These are phyloP conservation scores for Penicillium decumbens DNA, from an alignment of 2,329 filamentous ascomycete species.

Conservation along the genomic window DNA sequence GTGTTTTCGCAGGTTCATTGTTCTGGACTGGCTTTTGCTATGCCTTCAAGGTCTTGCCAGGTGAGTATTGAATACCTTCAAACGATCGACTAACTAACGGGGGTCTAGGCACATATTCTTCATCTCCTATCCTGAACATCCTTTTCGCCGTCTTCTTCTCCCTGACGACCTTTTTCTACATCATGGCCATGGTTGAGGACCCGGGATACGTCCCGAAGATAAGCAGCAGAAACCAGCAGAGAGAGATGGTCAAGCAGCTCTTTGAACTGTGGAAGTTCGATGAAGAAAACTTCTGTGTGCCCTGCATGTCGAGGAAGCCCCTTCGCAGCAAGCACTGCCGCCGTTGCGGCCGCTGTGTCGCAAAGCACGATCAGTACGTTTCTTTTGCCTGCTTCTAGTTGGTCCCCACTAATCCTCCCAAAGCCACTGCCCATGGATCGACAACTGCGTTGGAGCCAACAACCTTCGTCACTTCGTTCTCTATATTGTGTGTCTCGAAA, in stretches of 20 bases:
- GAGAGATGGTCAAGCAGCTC: constrained; percentile 81
- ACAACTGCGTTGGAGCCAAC: constrained; percentile 93
- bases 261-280: constrained; percentile 84
- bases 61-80: constrained; percentile 44
- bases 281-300: constrained; percentile 87
- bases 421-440: constrained; percentile 95
- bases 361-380: constrained; percentile 91
- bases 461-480: constrained; percentile 95
- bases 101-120: constrained; percentile 55
- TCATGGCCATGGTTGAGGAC: constrained; percentile 77
- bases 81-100: not conserved
- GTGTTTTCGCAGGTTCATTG: constrained; percentile 82
- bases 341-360: constrained; percentile 84
- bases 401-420: constrained; percentile 2
- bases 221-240: constrained; percentile 82
- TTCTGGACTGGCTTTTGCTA: constrained; percentile 77
- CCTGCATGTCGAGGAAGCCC: constrained; percentile 90
- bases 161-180: constrained; percentile 80
- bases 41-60: constrained; percentile 66
- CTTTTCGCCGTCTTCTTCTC: constrained; percentile 61
- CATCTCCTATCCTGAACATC: constrained; percentile 72
- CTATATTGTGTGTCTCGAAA: constrained; percentile 73
- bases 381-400: not conserved
- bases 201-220: constrained; percentile 91
- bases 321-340: constrained; percentile 94